These are phyloP conservation scores for Madurella mycetomatis DNA, from an alignment of 2,329 filamentous ascomycete genomes.

Conservation along the genomic window DNA sequence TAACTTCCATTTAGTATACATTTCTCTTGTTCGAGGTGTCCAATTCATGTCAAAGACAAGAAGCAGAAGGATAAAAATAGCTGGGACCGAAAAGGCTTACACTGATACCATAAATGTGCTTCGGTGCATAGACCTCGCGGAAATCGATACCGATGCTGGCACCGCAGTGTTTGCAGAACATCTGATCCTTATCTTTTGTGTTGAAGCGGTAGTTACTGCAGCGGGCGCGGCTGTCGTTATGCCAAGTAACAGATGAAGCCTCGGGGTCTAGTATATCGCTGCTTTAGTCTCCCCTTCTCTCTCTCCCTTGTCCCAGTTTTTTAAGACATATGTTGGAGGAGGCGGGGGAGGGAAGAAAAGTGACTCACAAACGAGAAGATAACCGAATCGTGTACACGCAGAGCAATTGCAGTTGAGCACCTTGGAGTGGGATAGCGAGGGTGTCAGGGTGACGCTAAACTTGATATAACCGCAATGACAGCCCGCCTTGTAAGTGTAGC, in stretches of 20 bases:
- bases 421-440: conserved; percentile 42
- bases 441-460: conserved; percentile 45
- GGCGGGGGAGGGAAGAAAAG: not conserved
- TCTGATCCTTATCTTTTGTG: conserved; percentile 43
- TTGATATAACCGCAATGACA: conserved; percentile 52
- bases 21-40: too few species aligned
- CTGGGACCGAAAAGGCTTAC: too few species aligned
- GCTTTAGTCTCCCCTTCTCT: conserved; percentile 17
- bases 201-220: conserved; percentile 42
- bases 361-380: conserved; percentile 45
- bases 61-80: too few species aligned
- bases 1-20: not conserved
- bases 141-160: conserved; percentile 46
- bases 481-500: conserved; percentile 42
- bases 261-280: conserved; percentile 2
- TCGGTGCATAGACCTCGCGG: conserved; percentile 24
- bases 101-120: conserved; percentile 40
- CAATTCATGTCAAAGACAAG: too few species aligned
- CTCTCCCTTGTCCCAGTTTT: not conserved
- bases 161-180: conserved; percentile 47
- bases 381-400: conserved; percentile 47
- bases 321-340: too few species aligned
- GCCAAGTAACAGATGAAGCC: conserved; percentile 22
- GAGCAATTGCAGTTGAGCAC: conserved; percentile 52
- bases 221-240: conserved; percentile 36